Conservation (phyloP, 352 stramenopile genomes). For the Aphanomyces astaci region DNA sequence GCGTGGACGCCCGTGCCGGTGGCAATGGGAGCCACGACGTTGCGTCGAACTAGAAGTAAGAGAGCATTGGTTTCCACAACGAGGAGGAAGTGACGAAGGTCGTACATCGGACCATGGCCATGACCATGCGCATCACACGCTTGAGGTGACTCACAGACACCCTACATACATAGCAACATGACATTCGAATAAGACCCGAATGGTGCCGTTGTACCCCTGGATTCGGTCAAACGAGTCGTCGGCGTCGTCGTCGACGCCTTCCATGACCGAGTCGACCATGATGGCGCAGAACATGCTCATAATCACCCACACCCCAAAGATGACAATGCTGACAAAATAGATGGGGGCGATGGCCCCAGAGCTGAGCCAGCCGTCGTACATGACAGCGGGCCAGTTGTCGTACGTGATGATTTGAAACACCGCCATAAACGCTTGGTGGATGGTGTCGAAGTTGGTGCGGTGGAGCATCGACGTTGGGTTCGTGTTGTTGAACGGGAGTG, state of each 20-base stretch:
- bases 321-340: constrained; percentile 86
- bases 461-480: constrained; percentile 2
- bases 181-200: no score
- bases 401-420: constrained; percentile 92
- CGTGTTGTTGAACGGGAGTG: constrained; percentile 11
- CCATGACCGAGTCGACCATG: constrained; percentile 39
- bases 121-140: constrained; percentile 30
- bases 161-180: no score
- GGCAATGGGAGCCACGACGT: constrained; percentile 29
- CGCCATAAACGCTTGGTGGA: constrained; percentile 66
- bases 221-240: no score
- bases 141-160: constrained; percentile 33
- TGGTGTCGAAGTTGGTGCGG: constrained; percentile 84
- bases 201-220: no score
- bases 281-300: constrained; percentile 92
- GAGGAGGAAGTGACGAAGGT: constrained; percentile 65
- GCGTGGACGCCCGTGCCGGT: constrained; percentile 35
- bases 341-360: constrained; percentile 53
- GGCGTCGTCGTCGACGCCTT: constrained; percentile 59
- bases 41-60: constrained; percentile 28
- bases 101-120: constrained; percentile 45
- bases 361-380: constrained; percentile 89
- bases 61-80: no score
- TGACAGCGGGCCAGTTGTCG: constrained; percentile 92
- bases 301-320: constrained; percentile 86